These are phyloP conservation scores for Saccharomycopsis capsularis DNA, from an alignment of 805 yeast genomes.

Conservation along the genomic window DNA sequence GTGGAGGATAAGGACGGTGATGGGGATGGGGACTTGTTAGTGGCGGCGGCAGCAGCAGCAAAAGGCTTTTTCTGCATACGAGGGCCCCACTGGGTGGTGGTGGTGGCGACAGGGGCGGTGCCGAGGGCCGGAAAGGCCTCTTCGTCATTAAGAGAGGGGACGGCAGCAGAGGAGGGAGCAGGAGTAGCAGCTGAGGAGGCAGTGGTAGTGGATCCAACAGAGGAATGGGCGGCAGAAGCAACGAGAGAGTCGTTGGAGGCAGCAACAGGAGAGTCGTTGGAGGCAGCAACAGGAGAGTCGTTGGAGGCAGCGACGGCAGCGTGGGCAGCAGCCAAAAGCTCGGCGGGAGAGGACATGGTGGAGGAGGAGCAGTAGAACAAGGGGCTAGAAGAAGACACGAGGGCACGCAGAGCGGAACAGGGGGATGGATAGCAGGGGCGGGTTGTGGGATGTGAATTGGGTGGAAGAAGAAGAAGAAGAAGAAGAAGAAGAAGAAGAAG, in stretches of 20 bases:
- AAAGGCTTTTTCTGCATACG: slow-evolving; percentile 22
- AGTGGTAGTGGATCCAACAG: too few relatives aligned
- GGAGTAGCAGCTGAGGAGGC: slow-evolving; percentile 18
- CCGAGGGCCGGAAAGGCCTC: slow-evolving; percentile 52
- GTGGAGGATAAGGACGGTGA: slow-evolving; percentile 24
- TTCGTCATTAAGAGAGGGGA: slow-evolving; percentile 38
- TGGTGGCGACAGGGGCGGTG: slow-evolving; percentile 27
- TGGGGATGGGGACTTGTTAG: slow-evolving; percentile 19
- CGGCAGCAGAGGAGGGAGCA: slow-evolving; percentile 13
- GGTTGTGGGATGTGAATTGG: background rate
- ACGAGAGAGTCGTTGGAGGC: slow-evolving; percentile 29
- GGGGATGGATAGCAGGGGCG: too few relatives aligned
- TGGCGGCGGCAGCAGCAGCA: slow-evolving; percentile 22
- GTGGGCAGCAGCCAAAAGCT: slow-evolving; percentile 33
- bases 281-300: slow-evolving; percentile 17
- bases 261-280: slow-evolving; percentile 7
- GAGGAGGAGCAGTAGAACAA: background rate
- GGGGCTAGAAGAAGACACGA: background rate
- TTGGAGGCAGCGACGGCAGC: slow-evolving; percentile 23
- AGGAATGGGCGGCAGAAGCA: slow-evolving; percentile 28
- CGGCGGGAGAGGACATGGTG: slow-evolving; percentile 31
- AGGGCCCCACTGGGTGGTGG: slow-evolving; percentile 30
- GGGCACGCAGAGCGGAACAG: too few relatives aligned
- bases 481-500: too few relatives aligned
- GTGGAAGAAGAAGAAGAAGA: too few relatives aligned